phyloP scores from a whole-genome alignment of 1,284 basidiomycete genomes.

The Exobasidium cylindrosporum region DNA sequence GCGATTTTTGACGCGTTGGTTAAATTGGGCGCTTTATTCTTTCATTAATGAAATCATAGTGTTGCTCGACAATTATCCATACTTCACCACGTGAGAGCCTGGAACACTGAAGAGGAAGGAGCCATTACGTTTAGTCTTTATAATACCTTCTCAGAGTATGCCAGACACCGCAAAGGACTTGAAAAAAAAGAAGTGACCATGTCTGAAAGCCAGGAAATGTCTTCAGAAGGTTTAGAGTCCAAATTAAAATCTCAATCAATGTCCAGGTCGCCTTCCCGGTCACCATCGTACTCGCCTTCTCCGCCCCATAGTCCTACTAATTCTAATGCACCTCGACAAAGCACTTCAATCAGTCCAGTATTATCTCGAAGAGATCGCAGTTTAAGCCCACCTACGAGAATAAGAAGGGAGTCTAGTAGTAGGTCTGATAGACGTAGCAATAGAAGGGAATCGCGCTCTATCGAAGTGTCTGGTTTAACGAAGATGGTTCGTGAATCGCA shows the following conservation, averaged over 20 bases:
- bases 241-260: too few relatives aligned
- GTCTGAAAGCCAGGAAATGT: too few relatives aligned
- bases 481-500: constrained; percentile 4
- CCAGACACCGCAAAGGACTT: too few relatives aligned
- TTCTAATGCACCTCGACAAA: background rate
- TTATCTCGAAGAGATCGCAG: background rate
- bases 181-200: too few relatives aligned
- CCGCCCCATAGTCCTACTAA: background rate
- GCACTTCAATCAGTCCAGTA: background rate
- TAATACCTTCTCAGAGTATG: background rate
- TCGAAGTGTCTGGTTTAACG: constrained; percentile 6
- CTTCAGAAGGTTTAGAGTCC: too few relatives aligned
- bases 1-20: too few relatives aligned
- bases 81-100: too few relatives aligned
- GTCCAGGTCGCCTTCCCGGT: background rate
- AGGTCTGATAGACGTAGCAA: background rate
- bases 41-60: too few relatives aligned
- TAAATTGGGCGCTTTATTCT: too few relatives aligned
- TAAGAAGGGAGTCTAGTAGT: background rate
- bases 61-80: too few relatives aligned
- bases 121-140: too few relatives aligned
- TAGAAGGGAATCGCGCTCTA: background rate
- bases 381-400: background rate
- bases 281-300: constrained; percentile 3
- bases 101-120: too few relatives aligned